A percentile compares a stretch with the other conserved stretches of the same genome.
Evolutionary conservation across 768 basidiomycete species (phyloP).

Genomic region (Lactarius sanguifluus): DNA sequence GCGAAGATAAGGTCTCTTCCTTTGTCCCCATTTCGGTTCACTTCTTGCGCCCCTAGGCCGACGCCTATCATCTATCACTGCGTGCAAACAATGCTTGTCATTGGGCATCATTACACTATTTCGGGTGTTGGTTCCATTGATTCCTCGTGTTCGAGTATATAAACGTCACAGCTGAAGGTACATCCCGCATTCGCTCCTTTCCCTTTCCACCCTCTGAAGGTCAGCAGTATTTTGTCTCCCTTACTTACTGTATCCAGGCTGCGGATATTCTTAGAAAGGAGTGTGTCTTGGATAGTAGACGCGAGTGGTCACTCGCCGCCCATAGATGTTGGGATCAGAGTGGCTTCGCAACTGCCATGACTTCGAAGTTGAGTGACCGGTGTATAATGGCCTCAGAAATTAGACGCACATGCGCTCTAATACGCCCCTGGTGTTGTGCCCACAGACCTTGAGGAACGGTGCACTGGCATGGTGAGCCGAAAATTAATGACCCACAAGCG

Average conservation of each 20-base stretch:
- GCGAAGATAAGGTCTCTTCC: not conserved
- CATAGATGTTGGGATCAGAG: not conserved
- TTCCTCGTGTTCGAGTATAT: not conserved
- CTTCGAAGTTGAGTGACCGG: not conserved
- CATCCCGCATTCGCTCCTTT: not conserved
- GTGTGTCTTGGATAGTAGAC: constrained; percentile 21
- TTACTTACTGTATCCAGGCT: constrained; percentile 12
- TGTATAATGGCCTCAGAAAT: not conserved
- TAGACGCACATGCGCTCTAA: not conserved
- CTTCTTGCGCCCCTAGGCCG: not conserved
- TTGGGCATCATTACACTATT: not conserved
- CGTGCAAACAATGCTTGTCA: not conserved
- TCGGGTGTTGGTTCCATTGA: not conserved
- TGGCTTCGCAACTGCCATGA: not conserved
- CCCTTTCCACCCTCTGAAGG: not conserved
- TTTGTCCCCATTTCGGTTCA: not conserved
- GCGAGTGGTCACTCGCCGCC: not conserved
- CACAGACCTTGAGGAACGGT: too few species aligned
- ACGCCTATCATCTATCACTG: not conserved
- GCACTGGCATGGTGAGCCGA: too few species aligned
- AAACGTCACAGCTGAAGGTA: not conserved
- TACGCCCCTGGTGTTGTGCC: too few species aligned
- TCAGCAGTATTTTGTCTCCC: not conserved
- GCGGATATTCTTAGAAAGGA: constrained; percentile 25
- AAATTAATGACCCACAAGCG: too few species aligned